Conservation (phyloP, 768 basidiomycete genomes). For the Boletus sp. region DNA sequence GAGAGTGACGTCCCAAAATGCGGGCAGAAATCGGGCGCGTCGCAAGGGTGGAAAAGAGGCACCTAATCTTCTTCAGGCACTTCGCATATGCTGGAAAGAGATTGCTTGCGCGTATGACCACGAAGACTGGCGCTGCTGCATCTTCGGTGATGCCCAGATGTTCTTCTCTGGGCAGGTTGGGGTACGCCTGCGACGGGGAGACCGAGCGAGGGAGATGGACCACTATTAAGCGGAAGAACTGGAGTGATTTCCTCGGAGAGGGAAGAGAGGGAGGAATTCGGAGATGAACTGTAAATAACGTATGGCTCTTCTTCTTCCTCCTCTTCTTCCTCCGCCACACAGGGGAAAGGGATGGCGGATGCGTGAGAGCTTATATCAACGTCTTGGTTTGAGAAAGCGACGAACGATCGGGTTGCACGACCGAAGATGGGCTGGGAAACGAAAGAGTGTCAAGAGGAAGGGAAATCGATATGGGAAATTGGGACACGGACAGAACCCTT, state of each 20-base stretch:
- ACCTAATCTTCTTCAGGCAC: conserved; percentile 32
- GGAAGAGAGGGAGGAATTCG: conserved; percentile 31
- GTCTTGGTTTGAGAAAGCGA: conserved; percentile 12
- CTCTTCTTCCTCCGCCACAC: conserved; percentile 29
- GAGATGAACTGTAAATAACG: conserved; percentile 33
- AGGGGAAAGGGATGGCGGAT: conserved; percentile 25
- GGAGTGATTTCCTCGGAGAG: conserved; percentile 30
- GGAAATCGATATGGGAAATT: background rate
- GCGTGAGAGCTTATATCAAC: background rate
- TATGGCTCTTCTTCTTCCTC: conserved; percentile 34
- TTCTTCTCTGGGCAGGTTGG: conserved; percentile 13
- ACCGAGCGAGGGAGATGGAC: conserved; percentile 10
- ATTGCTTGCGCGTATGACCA: conserved; percentile 30
- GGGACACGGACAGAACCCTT: conserved; percentile 20
- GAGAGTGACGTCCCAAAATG: background rate
- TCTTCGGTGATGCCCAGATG: conserved; percentile 27
- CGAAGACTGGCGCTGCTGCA: conserved; percentile 31
- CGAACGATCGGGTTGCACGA: conserved; percentile 8
- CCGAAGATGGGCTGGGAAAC: conserved; percentile 20
- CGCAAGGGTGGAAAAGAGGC: background rate
- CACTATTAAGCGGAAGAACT: conserved; percentile 21
- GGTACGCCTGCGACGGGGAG: conserved; percentile 3
- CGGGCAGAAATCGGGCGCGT: background rate
- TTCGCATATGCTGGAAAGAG: conserved; percentile 31
- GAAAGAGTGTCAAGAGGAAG: background rate